These are phyloP conservation scores for Lepraria neglecta DNA, from an alignment of 495 filamentous ascomycete genomes.

Conservation along the genomic window DNA sequence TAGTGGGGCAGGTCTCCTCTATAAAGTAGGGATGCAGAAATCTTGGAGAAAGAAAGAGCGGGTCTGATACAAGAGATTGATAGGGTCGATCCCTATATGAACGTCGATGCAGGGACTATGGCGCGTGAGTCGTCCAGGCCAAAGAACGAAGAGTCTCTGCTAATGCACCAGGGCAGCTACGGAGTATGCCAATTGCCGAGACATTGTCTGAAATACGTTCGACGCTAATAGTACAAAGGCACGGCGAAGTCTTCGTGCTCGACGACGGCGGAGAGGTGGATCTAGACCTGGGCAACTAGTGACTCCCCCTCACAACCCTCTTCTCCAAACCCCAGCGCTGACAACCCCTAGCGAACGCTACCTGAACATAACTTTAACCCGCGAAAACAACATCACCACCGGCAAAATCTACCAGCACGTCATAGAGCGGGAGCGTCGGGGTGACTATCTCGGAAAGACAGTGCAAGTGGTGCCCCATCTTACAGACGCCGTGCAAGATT, in stretches of 20 bases:
- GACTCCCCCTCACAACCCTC: not conserved
- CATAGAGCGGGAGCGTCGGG: constrained; percentile 68
- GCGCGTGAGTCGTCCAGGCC: not conserved
- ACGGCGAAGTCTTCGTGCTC: constrained; percentile 69
- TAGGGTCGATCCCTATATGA: constrained; percentile 70
- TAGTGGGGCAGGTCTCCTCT: constrained; percentile 45
- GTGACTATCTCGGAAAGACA: constrained; percentile 85
- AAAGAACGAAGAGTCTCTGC: not conserved
- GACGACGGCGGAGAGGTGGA: constrained; percentile 79
- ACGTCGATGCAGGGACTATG: constrained; percentile 51
- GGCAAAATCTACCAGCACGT: constrained; percentile 92
- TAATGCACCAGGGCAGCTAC: constrained; percentile 43
- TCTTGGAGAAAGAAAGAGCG: not conserved
- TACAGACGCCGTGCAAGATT: constrained; percentile 84
- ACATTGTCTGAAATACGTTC: not conserved
- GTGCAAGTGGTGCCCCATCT: constrained; percentile 93
- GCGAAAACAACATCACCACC: constrained; percentile 89
- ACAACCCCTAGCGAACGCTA: constrained; percentile 53
- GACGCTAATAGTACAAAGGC: constrained; percentile 25
- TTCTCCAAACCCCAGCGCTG: not conserved
- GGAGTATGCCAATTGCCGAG: constrained; percentile 62
- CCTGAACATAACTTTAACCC: constrained; percentile 61
- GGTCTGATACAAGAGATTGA: constrained; percentile 29
- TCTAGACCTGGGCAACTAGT: constrained; percentile 91
- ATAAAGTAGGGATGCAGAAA: constrained; percentile 43